Evolutionary conservation across 2,329 filamentous ascomycete species (phyloP).

Genomic region (Fusarium sp.): DNA sequence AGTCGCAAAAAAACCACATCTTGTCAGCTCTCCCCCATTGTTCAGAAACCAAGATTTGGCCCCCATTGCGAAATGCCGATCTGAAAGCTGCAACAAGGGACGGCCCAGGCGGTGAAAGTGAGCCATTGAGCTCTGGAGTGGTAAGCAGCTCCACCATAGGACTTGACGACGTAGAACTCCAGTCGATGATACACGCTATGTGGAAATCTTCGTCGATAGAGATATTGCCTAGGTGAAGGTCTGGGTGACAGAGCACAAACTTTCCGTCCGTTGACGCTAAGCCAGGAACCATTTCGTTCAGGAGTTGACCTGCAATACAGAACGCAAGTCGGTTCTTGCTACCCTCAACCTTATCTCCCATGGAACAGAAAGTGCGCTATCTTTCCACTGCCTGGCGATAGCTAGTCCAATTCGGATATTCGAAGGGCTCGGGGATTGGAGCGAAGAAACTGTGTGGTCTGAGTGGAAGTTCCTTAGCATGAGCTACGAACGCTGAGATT

Average conservation of each 20-base stretch:
- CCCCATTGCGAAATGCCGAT: accelerated
- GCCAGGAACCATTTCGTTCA: background rate
- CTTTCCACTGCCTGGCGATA: background rate
- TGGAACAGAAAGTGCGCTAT: background rate
- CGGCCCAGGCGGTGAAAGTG: accelerated
- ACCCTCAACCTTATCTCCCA: background rate
- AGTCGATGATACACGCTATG: background rate
- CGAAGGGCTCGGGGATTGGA: background rate
- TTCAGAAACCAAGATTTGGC: accelerated
- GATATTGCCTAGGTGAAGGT: background rate
- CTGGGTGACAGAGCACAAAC: background rate
- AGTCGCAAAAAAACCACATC: background rate
- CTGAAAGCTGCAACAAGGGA: background rate
- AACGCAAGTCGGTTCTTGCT: background rate
- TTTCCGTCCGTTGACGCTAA: accelerated
- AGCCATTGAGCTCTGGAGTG: background rate
- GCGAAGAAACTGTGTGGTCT: background rate
- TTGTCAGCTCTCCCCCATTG: background rate
- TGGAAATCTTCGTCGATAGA: background rate
- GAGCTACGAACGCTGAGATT: background rate
- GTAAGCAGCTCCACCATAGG: background rate
- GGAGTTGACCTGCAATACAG: background rate
- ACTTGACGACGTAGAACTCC: background rate
- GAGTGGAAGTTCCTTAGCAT: background rate
- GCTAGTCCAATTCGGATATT: background rate